Conservation (phyloP, 495 filamentous ascomycete species). For the Elasticomyces elasticus region DNA sequence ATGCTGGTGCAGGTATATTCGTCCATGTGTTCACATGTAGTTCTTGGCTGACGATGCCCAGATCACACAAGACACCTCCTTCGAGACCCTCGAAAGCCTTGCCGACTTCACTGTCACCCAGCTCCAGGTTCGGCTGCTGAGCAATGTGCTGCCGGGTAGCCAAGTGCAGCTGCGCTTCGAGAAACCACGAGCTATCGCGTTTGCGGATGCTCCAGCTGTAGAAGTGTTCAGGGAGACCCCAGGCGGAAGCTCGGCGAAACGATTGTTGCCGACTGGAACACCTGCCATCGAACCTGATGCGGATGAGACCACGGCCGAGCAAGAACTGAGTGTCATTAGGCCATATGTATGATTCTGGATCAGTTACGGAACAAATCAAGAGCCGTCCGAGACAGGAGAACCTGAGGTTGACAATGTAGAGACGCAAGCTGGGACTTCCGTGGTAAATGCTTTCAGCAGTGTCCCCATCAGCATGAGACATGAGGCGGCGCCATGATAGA, state of each 20-base stretch:
- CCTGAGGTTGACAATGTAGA: too few relatives aligned
- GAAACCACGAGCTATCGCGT: conserved; percentile 24
- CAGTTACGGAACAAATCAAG: too few relatives aligned
- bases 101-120: conserved; percentile 46
- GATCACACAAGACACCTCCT: conserved; percentile 44
- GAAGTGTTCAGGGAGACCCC: conserved; percentile 18
- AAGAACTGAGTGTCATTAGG: neutral
- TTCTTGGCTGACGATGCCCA: neutral
- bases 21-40: neutral
- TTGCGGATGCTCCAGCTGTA: conserved; percentile 24
- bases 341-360: neutral
- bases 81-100: conserved; percentile 55
- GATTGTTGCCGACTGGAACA: neutral
- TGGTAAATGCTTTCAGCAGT: too few relatives aligned
- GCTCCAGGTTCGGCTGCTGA: conserved; percentile 38
- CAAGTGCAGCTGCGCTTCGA: conserved; percentile 17
- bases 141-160: neutral
- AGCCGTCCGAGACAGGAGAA: neutral
- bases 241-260: neutral
- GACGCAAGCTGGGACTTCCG: too few relatives aligned
- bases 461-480: too few relatives aligned
- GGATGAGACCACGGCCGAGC: neutral
- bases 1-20: conserved; percentile 42
- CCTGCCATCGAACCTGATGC: neutral
- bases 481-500: too few relatives aligned